Conservation (phyloP, 2,329 filamentous ascomycete genomes). For the Fusarium tuaranense region DNA sequence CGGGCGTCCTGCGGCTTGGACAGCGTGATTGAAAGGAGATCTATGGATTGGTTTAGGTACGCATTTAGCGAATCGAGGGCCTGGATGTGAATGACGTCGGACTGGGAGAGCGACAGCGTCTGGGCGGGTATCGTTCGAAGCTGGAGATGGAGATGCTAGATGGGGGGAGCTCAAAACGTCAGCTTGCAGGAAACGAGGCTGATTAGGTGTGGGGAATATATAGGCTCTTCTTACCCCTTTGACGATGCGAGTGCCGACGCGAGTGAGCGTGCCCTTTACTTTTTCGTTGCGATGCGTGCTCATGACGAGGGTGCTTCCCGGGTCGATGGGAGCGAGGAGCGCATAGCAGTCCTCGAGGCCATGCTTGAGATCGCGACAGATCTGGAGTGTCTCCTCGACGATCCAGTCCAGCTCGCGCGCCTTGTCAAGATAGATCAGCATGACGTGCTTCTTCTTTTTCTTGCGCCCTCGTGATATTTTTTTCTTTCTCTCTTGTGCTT, state of each 20-base stretch:
- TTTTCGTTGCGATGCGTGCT: conserved; percentile 88
- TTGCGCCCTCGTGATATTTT: not conserved
- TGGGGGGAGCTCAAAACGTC: not conserved
- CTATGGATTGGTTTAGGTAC: conserved; percentile 85
- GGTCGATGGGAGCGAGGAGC: conserved; percentile 85
- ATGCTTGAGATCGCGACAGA: conserved; percentile 63
- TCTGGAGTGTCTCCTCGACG: conserved; percentile 60
- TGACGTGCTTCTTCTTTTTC: conserved; percentile 8
- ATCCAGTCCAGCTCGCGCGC: conserved; percentile 68
- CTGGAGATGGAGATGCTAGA: conserved; percentile 79
- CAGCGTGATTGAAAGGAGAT: conserved; percentile 82
- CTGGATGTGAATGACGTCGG: conserved; percentile 69
- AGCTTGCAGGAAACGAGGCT: conserved; percentile 16
- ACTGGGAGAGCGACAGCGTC: conserved; percentile 61
- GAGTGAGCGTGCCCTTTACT: conserved; percentile 92
- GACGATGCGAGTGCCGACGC: conserved; percentile 89
- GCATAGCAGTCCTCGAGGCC: conserved; percentile 91
- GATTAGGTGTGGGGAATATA: not conserved
- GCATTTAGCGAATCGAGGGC: conserved; percentile 79
- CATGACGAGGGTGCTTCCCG: conserved; percentile 88
- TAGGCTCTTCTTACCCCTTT: conserved; percentile 75
- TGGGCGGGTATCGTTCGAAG: conserved; percentile 74
- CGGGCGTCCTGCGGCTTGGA: conserved; percentile 69
- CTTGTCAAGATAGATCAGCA: conserved; percentile 52
- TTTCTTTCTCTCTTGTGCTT: not conserved